A percentile compares a stretch with the other conserved stretches of the same genome.
Evolutionary conservation across 352 stramenopile genomes (phyloP).

Genomic region (Thraustotheca clavata): DNA sequence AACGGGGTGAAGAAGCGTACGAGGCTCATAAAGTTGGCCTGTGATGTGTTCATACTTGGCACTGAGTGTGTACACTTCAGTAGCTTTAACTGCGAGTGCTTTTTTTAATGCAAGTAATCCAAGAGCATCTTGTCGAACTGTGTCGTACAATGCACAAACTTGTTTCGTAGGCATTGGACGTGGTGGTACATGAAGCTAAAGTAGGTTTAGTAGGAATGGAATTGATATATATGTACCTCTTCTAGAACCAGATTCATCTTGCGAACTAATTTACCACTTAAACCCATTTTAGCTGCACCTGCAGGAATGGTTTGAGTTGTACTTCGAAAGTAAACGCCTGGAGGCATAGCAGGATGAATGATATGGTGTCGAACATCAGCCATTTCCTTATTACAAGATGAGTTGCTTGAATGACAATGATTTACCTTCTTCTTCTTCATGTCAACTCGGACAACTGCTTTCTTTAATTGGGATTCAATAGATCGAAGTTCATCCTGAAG

Average conservation of each 20-base stretch:
- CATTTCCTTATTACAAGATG: slow-evolving; percentile 28
- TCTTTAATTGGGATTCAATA: slow-evolving; percentile 64
- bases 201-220: background rate
- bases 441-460: slow-evolving; percentile 46
- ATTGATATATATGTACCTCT: slow-evolving; percentile 30
- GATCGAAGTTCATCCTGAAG: slow-evolving; percentile 45
- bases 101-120: slow-evolving; percentile 50
- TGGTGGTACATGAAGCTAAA: slow-evolving; percentile 30
- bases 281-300: slow-evolving; percentile 20
- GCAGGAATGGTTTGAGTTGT: slow-evolving; percentile 41
- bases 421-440: slow-evolving; percentile 54
- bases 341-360: slow-evolving; percentile 32
- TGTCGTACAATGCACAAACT: slow-evolving; percentile 53
- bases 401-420: background rate
- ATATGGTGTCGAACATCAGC: slow-evolving; percentile 51
- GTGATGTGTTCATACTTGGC: slow-evolving; percentile 51
- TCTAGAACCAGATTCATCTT: slow-evolving; percentile 60
- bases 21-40: slow-evolving; percentile 18
- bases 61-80: slow-evolving; percentile 35
- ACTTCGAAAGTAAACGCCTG: slow-evolving; percentile 49
- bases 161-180: slow-evolving; percentile 64
- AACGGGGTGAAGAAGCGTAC: background rate
- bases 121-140: slow-evolving; percentile 45
- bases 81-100: slow-evolving; percentile 47
- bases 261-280: slow-evolving; percentile 57